These are phyloP conservation scores for Paramyrothecium sp. DNA, from an alignment of 2,329 filamentous ascomycete genomes.

Conservation along the genomic window DNA sequence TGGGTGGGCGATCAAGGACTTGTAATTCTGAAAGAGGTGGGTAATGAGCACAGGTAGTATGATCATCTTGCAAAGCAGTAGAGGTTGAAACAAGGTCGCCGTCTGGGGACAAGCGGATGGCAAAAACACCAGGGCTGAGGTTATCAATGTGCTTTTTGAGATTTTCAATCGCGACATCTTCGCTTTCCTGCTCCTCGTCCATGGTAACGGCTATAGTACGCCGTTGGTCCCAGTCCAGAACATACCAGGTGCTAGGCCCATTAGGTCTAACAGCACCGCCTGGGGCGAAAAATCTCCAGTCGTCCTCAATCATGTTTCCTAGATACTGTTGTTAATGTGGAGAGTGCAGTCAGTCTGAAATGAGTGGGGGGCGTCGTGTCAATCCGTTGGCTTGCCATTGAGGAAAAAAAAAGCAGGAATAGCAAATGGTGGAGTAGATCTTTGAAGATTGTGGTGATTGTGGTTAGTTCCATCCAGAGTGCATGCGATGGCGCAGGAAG, in stretches of 20 bases:
- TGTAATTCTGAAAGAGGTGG: conserved; percentile 17
- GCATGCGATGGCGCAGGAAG: no score
- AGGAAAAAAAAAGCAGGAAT: no score
- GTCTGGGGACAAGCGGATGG: conserved; percentile 17
- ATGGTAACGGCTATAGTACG: conserved; percentile 25
- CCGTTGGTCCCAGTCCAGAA: conserved; percentile 24
- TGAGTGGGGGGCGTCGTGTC: no score
- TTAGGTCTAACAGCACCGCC: conserved; percentile 5
- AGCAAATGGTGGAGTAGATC: no score
- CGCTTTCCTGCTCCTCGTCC: conserved; percentile 19
- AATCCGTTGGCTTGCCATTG: no score
- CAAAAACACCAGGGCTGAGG: conserved; percentile 14
- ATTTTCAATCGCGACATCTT: conserved; percentile 17
- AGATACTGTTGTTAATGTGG: no score
- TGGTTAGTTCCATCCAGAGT: no score
- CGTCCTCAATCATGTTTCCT: background rate
- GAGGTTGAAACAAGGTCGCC: conserved; percentile 17
- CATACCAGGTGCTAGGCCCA: conserved; percentile 22
- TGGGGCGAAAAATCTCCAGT: conserved; percentile 5
- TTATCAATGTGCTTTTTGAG: conserved; percentile 17
- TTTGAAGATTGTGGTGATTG: no score
- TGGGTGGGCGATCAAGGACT: conserved; percentile 13
- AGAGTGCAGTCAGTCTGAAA: no score
- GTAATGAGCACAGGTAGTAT: conserved; percentile 20
- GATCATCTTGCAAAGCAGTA: conserved; percentile 23